Conservation (phyloP, 371 early-diverging fungal genomes). For the Dichotomocladium elegans region DNA sequence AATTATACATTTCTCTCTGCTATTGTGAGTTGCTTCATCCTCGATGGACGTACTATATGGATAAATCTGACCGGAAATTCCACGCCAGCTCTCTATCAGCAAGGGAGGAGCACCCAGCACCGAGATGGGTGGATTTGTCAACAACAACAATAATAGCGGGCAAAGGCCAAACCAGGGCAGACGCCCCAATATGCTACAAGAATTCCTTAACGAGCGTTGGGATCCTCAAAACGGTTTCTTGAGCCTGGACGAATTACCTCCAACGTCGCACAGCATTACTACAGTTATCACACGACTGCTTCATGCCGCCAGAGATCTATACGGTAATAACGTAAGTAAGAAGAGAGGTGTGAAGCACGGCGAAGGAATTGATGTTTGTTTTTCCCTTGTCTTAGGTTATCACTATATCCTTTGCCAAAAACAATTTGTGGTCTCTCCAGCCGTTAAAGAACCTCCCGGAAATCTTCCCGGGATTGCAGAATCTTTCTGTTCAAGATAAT, state of each 20-base stretch:
- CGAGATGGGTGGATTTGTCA: background rate
- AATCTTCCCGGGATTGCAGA: slow-evolving; percentile 47
- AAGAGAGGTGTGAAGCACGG: background rate
- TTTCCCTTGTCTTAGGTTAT: slow-evolving; percentile 40
- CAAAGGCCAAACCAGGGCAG: background rate
- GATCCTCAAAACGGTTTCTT: slow-evolving; percentile 39
- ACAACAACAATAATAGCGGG: slow-evolving; percentile 1
- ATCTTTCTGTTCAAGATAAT: slow-evolving; percentile 58
- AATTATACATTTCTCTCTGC: background rate
- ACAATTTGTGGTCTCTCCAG: slow-evolving; percentile 37
- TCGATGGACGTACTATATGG: too few species aligned
- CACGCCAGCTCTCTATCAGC: background rate
- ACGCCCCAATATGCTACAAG: slow-evolving; percentile 16
- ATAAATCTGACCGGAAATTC: background rate
- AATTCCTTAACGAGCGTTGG: slow-evolving; percentile 49
- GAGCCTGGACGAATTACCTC: slow-evolving; percentile 48
- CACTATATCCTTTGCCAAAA: slow-evolving; percentile 54
- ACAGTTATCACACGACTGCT: slow-evolving; percentile 42
- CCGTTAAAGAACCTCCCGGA: slow-evolving; percentile 40
- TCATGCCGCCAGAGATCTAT: slow-evolving; percentile 43
- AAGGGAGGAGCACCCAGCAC: background rate
- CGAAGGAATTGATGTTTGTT: background rate
- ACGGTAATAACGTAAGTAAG: slow-evolving; percentile 38
- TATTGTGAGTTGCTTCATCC: background rate
- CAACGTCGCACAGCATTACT: slow-evolving; percentile 24